These are phyloP conservation scores for Fusarium sp. DNA, from an alignment of 2,329 filamentous ascomycete species.

Conservation along the genomic window DNA sequence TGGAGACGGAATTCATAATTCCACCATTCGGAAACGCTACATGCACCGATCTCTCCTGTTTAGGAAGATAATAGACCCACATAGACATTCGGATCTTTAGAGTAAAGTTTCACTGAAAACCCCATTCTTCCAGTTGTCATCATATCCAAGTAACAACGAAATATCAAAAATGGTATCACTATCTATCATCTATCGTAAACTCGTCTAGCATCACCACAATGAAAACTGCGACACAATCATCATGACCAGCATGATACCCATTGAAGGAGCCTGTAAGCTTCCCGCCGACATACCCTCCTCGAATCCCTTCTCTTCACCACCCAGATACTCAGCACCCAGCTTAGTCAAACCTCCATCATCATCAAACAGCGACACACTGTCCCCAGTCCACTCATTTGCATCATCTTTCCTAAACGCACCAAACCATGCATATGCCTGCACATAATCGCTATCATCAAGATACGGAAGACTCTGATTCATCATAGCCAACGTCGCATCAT, in stretches of 20 bases:
- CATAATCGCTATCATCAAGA: constrained; percentile 51
- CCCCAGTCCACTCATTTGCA: constrained; percentile 56
- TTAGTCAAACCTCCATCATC: constrained; percentile 54
- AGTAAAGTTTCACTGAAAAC: not conserved
- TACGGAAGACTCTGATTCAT: constrained; percentile 55
- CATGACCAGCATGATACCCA: not conserved
- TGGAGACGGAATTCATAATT: not conserved
- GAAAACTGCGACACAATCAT: not conserved
- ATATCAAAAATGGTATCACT: constrained; percentile 22
- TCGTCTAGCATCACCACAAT: constrained; percentile 15
- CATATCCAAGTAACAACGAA: not conserved
- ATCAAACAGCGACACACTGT: constrained; percentile 54
- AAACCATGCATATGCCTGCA: constrained; percentile 58
- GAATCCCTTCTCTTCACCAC: constrained; percentile 55
- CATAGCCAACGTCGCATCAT: constrained; percentile 54
- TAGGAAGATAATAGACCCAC: accelerated
- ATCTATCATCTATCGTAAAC: constrained; percentile 4
- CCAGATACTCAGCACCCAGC: constrained; percentile 55
- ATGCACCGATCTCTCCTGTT: not conserved
- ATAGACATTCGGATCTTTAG: accelerated
- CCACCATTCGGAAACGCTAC: not conserved
- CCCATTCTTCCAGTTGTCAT: not conserved
- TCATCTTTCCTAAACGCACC: constrained; percentile 55
- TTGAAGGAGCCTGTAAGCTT: not conserved
- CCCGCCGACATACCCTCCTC: constrained; percentile 48